Conservation (phyloP, 2,329 filamentous ascomycete species). For the Escovopsis sp. region DNA sequence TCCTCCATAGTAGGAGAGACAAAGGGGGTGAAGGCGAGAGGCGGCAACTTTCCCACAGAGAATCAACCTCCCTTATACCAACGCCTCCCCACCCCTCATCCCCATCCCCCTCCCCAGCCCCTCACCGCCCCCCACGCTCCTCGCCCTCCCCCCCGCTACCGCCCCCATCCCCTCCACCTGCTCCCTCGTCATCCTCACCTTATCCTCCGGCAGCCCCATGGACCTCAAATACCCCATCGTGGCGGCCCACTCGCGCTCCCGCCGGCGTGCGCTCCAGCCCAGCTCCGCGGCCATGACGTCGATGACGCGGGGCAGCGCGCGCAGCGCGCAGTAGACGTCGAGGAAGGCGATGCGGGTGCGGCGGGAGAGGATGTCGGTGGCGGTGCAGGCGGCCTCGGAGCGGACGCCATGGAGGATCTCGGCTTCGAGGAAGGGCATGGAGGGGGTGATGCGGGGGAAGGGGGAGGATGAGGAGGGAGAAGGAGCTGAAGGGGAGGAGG, state of each 20-base stretch:
- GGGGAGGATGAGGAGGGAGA: too few relatives aligned
- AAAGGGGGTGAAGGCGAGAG: too few relatives aligned
- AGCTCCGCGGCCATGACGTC: constrained; percentile 59
- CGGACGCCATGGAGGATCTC: constrained; percentile 58
- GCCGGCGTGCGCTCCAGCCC: constrained; percentile 44
- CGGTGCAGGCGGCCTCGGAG: constrained; percentile 58
- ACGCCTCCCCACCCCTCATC: too few relatives aligned
- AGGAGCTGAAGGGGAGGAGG: too few relatives aligned
- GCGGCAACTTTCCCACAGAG: too few relatives aligned
- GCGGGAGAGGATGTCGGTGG: constrained; percentile 54
- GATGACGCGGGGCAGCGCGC: constrained; percentile 53
- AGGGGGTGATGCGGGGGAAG: constrained; percentile 41
- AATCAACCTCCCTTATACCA: too few relatives aligned
- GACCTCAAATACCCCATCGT: constrained; percentile 28
- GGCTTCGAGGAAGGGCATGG: constrained; percentile 60
- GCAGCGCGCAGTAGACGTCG: constrained; percentile 55
- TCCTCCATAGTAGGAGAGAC: too few relatives aligned
- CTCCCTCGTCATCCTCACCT: constrained; percentile 8
- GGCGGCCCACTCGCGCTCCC: constrained; percentile 40
- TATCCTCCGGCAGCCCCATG: constrained; percentile 26
- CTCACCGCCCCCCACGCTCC: too few relatives aligned
- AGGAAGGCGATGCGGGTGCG: constrained; percentile 61
- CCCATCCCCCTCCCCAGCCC: too few relatives aligned
- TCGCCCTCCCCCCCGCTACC: too few relatives aligned
- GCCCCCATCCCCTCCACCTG: constrained; percentile 8